Base-by-base conservation (phyloP, 2,329 filamentous ascomycete species). In the Aspergillus sp. region DNA sequence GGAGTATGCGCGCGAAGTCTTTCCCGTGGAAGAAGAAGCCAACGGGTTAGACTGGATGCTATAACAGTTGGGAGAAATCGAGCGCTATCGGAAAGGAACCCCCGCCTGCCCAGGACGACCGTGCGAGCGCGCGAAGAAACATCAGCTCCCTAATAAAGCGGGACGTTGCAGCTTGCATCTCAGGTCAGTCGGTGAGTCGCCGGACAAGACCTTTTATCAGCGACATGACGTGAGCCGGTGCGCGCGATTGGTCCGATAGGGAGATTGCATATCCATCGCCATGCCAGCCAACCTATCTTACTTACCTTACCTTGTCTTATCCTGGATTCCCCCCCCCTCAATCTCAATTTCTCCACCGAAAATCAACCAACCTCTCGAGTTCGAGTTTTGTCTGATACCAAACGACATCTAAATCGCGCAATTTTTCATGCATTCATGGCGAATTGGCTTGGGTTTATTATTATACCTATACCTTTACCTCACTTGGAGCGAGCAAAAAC, bases 11-110 rank as follows among this genome's bases (percentile, higher is more conserved):
- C 84, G 90, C 49, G 95, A 98, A 73, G 92, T 96, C 27, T 98
- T 98, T 68, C 91, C 91, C 0, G 83, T 97, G 12, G 95, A 99
- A 74, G 95, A 99, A 77, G 89, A 93, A 66, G 91, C 92, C 33
- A 98, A 98, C 72, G 93, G 93, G 5, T 78, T 95, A 69, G 91
- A 89, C 15, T 99, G 95, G 95, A 98, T 97, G 93, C 63, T 77
- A 52, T 77, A 59, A 68, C 62, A 58, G 61, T 8, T 2, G 27
- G 21, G 50, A 6, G n/a, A 46, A 53, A 39, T 45, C 15, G 33
- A 53, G 31, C 33, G 39, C 39, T 46, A 33, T 33, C 40, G 19
- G 27, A 31, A 33, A 40, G 45, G 45, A 23, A 27, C n/a, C 11
- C 14, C n/a, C 23, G 43, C 47, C 33, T 31, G 27, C 27, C 17